These are phyloP conservation scores for Termitomyces sp. DNA, from an alignment of 768 basidiomycete species.

Conservation along the genomic window DNA sequence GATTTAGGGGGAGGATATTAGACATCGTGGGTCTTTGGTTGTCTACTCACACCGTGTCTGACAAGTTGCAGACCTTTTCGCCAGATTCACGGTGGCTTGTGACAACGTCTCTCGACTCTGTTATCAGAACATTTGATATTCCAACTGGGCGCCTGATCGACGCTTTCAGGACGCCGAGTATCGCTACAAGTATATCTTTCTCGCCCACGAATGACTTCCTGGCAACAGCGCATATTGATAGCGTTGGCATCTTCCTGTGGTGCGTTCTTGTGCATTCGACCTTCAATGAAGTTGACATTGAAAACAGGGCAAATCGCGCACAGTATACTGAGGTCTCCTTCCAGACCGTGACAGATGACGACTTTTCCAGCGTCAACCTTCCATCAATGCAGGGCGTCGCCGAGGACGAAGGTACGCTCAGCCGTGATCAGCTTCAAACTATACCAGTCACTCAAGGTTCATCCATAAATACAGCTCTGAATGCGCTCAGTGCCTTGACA, in stretches of 20 bases:
- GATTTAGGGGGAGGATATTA: slow-evolving; percentile 78
- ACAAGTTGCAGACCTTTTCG: slow-evolving; percentile 71
- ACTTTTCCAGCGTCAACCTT: slow-evolving; percentile 60
- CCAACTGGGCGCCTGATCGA: slow-evolving; percentile 92
- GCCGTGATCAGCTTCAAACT: neutral
- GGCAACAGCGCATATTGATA: slow-evolving; percentile 92
- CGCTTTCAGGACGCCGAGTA: slow-evolving; percentile 79
- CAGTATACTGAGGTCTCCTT: slow-evolving; percentile 87
- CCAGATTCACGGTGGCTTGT: slow-evolving; percentile 94
- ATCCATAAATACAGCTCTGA: slow-evolving; percentile 42
- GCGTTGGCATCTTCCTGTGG: slow-evolving; percentile 95
- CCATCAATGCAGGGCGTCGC: slow-evolving; percentile 80
- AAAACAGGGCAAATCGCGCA: slow-evolving; percentile 84
- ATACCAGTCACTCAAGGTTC: neutral
- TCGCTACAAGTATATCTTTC: slow-evolving; percentile 87
- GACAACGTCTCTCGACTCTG: slow-evolving; percentile 80
- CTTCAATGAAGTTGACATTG: neutral
- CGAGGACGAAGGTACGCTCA: slow-evolving; percentile 71
- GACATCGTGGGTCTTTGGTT: slow-evolving; percentile 60
- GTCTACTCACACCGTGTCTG: neutral
- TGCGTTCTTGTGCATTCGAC: slow-evolving; percentile 16
- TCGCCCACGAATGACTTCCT: slow-evolving; percentile 95
- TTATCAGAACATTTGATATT: slow-evolving; percentile 92
- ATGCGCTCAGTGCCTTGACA: slow-evolving; percentile 60
- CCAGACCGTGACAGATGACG: slow-evolving; percentile 71